Base-by-base conservation (phyloP, 768 basidiomycete genomes). In the Psilocybe cubensis region DNA sequence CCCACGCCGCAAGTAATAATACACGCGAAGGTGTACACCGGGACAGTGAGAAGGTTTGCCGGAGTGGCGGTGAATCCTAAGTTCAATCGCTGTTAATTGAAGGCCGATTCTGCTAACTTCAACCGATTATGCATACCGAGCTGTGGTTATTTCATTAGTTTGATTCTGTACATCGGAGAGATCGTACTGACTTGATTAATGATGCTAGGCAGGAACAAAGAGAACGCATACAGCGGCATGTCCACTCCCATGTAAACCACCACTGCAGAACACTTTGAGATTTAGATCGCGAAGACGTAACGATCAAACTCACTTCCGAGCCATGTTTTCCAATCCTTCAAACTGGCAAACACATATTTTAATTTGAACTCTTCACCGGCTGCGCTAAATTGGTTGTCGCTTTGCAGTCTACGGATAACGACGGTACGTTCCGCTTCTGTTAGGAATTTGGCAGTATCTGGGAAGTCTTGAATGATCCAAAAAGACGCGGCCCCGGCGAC, bases 381-480 rank as follows among this genome's bases (percentile, higher is more conserved):
- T 2, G 89, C 89, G 66, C 86, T 89, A 70, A 86, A 87, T 66
- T 89, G 86, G 59, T 84, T 79, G 65, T 91, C 87, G 11, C 71
- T 65, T 66, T 91, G 87, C 31, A 92, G 74, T 18, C 88, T 76
- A 21, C 84, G 79, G 52, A 91, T 77, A 50, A 90, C 79, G 18
- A 87, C 76, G 7, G 84, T 85, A 27, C 88, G 77, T 71, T 92
- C 91, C 2, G 74, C 80, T 62, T 89, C 87, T n/a, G 79, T 80
- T 5, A 93, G 76, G 75, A 92, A 92, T 61, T 81, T 88, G 24
- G 90, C 91, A 1, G 84, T 89, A 63, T 92, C 89, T 3, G 91
- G 91, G 72, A 92, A 93, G 67, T 92, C 91, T 63, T 91, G 85
- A 57, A 92, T 83, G 66, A 92, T 83, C 80, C 82, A 92, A 74